Evolutionary conservation across 2,329 filamentous ascomycete species (phyloP).

Genomic region (Fusarium globosum): DNA sequence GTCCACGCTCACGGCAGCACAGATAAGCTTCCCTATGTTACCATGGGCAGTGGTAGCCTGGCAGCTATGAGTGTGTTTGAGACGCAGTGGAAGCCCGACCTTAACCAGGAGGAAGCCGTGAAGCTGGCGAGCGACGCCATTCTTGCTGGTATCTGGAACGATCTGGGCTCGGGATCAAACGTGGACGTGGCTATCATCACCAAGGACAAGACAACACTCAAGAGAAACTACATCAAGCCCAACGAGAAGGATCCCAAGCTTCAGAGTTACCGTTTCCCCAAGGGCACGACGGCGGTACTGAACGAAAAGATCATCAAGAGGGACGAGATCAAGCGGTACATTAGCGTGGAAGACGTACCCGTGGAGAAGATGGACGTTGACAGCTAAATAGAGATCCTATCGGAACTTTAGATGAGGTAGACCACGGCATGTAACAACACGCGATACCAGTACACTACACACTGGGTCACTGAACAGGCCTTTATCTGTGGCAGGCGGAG

Average conservation of each 20-base stretch:
- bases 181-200: conserved; percentile 98
- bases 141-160: conserved; percentile 97
- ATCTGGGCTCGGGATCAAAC: conserved; percentile 95
- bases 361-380: conserved; percentile 77
- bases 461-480: conserved; percentile 30
- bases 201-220: conserved; percentile 90
- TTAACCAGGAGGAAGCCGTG: conserved; percentile 84
- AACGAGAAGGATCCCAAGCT: conserved; percentile 93
- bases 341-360: conserved; percentile 88
- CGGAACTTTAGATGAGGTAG: conserved; percentile 25
- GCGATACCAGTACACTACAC: conserved; percentile 33
- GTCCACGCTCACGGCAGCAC: conserved; percentile 98
- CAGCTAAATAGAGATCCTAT: conserved; percentile 52
- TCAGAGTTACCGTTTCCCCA: conserved; percentile 89
- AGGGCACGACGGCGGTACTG: conserved; percentile 93
- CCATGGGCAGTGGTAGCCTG: conserved; percentile 96
- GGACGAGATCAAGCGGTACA: conserved; percentile 93
- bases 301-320: conserved; percentile 97
- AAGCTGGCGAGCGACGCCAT: conserved; percentile 88
- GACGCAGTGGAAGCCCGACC: conserved; percentile 86
- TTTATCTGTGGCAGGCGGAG: conserved; percentile 3
- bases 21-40: conserved; percentile 98
- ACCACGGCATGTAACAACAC: conserved; percentile 44
- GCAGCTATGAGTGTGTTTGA: conserved; percentile 99
- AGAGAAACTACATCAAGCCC: conserved; percentile 92